Evolutionary conservation across 1,284 basidiomycete genomes (phyloP), one percentile per base, ranked within the genome.

Genomic region (Vanrija pseudolonga): DNA sequence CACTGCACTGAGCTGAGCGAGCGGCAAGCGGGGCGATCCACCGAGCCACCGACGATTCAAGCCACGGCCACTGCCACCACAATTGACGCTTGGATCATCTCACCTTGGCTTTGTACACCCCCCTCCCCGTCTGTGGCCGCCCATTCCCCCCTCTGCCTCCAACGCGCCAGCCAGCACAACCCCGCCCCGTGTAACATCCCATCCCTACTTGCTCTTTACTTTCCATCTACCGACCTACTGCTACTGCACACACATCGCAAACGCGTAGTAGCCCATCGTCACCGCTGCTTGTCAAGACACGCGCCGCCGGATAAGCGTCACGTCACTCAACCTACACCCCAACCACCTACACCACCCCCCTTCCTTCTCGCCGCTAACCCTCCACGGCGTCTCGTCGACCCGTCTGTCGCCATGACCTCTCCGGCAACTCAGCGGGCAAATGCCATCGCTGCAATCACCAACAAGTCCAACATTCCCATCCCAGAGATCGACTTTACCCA

Each of bases 401-500:
- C 67, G 69, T 23, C 53, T 24, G 32, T 32, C 59, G 57, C 57
- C 51, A 69, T 71, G 70, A 63, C 71, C 19, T 68, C 71, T 23
- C 69, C 71, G 26, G 56, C 53, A 23, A 69, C 70, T 39, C 72
- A 76, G 51, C 69, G 67, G 23, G 66, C 66, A 46, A 75, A 76
- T 51, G 75, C 73, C 47, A 72, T 76, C 37, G 67, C 70, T 15
- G 71, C 70, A 17, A 74, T 74, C 51, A 64, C 57, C 40, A 70
- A 72, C 53, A 62, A 71, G 45, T 47, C 60, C 45, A 71, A 69
- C 65, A 72, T 80, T n/a, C 78, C 81, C 37, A 71, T 84, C 15
- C 84, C 84, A 39, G 82, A 85, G 53, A 84, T 91, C 73, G 91
- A 95, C 80, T 94, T 88, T 68, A 92, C 92, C 15, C 86, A 86